Evolutionary conservation across 1,284 basidiomycete species (phyloP), one percentile per base, ranked within the genome.

Genomic region (Trichosporon sp.): DNA sequence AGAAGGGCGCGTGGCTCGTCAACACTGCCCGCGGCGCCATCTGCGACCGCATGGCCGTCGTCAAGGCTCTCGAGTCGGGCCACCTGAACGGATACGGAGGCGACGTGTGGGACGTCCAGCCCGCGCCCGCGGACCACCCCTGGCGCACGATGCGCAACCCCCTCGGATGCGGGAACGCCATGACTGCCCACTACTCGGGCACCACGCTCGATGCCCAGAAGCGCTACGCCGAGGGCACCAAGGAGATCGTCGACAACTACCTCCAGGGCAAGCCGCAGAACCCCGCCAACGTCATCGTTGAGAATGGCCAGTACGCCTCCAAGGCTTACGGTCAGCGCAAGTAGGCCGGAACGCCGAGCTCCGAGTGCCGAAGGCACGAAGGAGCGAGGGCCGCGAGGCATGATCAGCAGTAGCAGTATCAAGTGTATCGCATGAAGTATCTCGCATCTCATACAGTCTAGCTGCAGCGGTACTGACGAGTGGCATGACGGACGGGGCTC

Each of bases 21-120:
- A 96, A 96, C 88, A 96, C 94, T 38, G 94, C 94, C 59, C 92
- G 94, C 78, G 95, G 95, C 64, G 95, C 95, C 67, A 95, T 98
- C 80, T 93, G 91, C 83, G 91, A 94, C 85, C 90, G 90, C 75
- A 88, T 93, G 74, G 93, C 90, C 64, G 90, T 97, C 71, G 90
- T 90, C 10, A 89, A 84, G 1, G 93, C 94, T 10, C 84, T 98
- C 74, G 88, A 89, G 84, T 90, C 87, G 69, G 95, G 95, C 16
- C 91, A 92, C 66, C 82, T 96, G 71, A 83, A 84, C 71, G 92
- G 88, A 5, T 90, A 90, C 81, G 89, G 90, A 76, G 90, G 90
- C 73, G 89, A 90, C 78, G 89, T 90, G 67, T 90, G 89, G 90
- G 89, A 93, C 77, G 89, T 92, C 67, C 92, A 95, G 81, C 93